Base-by-base conservation (phyloP, 2,329 filamentous ascomycete species). In the Trichoderma arundinaceum region DNA sequence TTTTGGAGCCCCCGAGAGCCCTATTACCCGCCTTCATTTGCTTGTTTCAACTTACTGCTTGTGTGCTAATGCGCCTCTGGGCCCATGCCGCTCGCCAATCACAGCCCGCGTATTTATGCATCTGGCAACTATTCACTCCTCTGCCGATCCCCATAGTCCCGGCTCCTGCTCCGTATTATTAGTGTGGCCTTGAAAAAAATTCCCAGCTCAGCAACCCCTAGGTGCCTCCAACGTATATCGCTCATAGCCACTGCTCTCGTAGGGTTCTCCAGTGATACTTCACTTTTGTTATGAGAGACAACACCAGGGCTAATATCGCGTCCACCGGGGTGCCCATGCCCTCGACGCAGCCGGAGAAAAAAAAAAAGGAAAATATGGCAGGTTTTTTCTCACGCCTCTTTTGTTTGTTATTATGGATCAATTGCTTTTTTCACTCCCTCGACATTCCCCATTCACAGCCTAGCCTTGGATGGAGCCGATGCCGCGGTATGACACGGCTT, bases 181-280 rank as follows among this genome's bases (percentile, higher is more conserved):
- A 64, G 65, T 57, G 65, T 33, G 52, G 51, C 44, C 52, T 15
- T 52, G 22, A n/a, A 17, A 8, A 35, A 53, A 66, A 66, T 62
- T 66, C 66, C 63, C 65, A 64, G 38, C 49, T 32, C 59, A 66
- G 59, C 65, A 56, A 44, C 38, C 59, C 33, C 46, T 52, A 69
- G 53, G 68, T 68, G 64, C 63, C 68, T 43, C 8, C 19, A 54
- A 46, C 53, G 68, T 69, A 69, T 69, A 64, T 69, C 68, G 67
- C 67, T 68, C 67, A 69, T 69, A 68, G 46, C 51, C 19, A 44
- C 19, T 19, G 41, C 56, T 62, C 51, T 53, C 53, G 19, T 13
- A 5, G 38, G 35, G 58, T 68, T 66, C 67, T 32, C 41, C 13
- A 13, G 35, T 12, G 63, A 64, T 67, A 65, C 66, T n/a, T 68